Evolutionary conservation across 306 rosid genomes (phyloP), one percentile per base, ranked within the genome.

Genomic region (Prunus padus): DNA sequence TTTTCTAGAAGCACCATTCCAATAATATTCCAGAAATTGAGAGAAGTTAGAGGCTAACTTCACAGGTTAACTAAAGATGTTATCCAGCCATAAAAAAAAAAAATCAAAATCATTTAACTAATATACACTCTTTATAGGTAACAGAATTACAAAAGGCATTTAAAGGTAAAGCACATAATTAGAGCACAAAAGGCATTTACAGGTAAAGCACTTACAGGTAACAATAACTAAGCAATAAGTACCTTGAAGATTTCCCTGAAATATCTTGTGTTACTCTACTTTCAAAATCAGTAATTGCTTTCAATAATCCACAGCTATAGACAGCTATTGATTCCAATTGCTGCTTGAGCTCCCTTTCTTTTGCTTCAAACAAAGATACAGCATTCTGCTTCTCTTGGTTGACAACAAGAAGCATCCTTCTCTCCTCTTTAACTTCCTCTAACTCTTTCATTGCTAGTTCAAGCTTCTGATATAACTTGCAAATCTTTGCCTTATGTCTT

Each of bases 211-310:
- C 8, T 62, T 15, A 26, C 3, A 30, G 44, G 8, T 28, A 8
- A 5, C 22, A 13, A 30, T 62, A 16, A 30, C 2, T 70, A 65
- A 61, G n/a, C 42, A 77, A n/a, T n/a, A n/a, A 81, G 85, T 92
- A 96, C 99, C 99, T 96, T 71, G 62, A 78, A 74, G 79, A 71
- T 66, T 84, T 88, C 84, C 79, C 80, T 66, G 89, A 92, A 66
- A 96, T 82, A 79, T 84, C 85, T 81, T 79, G 81, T 13, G 83
- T 85, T 25, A 89, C 90, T 82, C 70, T 77, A 76, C 67, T 70
- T 84, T 92, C 96, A 75, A 92, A 89, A 79, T 75, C 85, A 54
- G 47, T 60, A 76, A 88, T 56, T n/a, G 69, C 66, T 67, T 68
- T 76, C 42, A 71, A 31, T 64, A 96, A 70, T 55, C 81, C 86